phyloP scores from a whole-genome alignment of 176 grass and related monocot genomes.

The bread wheat (Triticum aestivum) region DNA sequence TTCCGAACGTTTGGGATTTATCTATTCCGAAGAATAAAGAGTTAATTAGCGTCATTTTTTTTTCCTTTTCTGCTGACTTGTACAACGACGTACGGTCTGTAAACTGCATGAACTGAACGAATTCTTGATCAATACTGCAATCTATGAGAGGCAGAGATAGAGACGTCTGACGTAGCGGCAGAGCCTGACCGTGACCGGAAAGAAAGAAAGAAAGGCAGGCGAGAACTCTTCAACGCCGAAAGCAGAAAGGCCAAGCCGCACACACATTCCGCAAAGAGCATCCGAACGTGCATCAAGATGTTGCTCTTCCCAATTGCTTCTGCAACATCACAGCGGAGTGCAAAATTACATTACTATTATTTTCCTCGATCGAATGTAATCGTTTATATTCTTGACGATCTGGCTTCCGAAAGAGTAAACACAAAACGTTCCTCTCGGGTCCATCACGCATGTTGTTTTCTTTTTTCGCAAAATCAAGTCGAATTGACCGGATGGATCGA shows the following conservation, averaged over 20 bases:
- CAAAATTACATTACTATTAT: too few relatives aligned
- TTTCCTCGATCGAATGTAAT: too few relatives aligned
- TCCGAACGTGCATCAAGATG: not conserved
- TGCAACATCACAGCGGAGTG: not conserved
- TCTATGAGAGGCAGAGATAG: not conserved
- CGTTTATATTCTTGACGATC: too few relatives aligned
- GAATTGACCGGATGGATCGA: not conserved
- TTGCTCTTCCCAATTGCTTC: not conserved
- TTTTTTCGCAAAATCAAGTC: not conserved
- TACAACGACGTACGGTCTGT: not conserved
- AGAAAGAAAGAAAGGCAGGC: too few relatives aligned
- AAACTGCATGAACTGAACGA: not conserved
- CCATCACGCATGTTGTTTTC: not conserved
- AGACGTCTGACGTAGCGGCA: not conserved
- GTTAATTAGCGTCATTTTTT: too few relatives aligned
- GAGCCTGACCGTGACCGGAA: not conserved
- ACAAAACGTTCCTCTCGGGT: not conserved
- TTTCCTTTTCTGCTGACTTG: not conserved
- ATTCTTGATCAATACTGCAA: not conserved
- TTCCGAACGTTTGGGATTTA: too few relatives aligned
- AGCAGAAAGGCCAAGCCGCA: not conserved
- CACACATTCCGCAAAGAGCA: not conserved
- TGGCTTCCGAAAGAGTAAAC: too few relatives aligned
- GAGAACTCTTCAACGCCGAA: constrained; percentile 20
- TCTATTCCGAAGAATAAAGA: too few relatives aligned